A percentile compares a stretch with the other conserved stretches of the same genome.
phyloP scores from a whole-genome alignment of 805 yeast genomes.

The Wickerhamiella lipophila region DNA sequence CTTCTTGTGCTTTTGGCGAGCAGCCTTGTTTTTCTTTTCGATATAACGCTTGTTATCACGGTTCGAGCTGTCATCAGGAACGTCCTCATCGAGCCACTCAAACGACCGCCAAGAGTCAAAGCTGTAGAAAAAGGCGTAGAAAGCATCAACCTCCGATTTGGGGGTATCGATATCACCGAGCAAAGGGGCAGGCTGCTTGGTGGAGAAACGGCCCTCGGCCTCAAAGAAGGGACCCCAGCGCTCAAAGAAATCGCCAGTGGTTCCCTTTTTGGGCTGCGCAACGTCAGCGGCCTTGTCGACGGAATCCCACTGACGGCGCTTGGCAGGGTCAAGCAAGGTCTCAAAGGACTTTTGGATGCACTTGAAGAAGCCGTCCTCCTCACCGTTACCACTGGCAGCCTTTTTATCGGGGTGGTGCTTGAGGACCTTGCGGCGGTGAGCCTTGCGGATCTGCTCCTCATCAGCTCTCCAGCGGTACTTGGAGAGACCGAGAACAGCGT shows the following conservation, averaged over 20 bases:
- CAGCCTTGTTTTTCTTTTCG: slow-evolving; percentile 92
- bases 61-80: slow-evolving; percentile 97
- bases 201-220: slow-evolving; percentile 84
- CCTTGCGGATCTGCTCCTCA: slow-evolving; percentile 85
- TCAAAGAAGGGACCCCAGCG: slow-evolving; percentile 89
- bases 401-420: slow-evolving; percentile 98
- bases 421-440: slow-evolving; percentile 92
- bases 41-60: slow-evolving; percentile 98
- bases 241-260: slow-evolving; percentile 69
- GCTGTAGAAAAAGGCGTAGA: slow-evolving; percentile 85
- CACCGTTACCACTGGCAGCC: slow-evolving; percentile 73
- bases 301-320: slow-evolving; percentile 90
- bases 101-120: slow-evolving; percentile 97
- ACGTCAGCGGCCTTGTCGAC: slow-evolving; percentile 85
- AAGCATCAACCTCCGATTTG: slow-evolving; percentile 71
- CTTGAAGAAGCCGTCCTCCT: slow-evolving; percentile 91
- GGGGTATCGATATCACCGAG: slow-evolving; percentile 58
- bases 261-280: slow-evolving; percentile 53
- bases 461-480: slow-evolving; percentile 85
- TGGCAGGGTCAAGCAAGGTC: slow-evolving; percentile 67
- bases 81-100: slow-evolving; percentile 97
- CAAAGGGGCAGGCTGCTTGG: slow-evolving; percentile 74
- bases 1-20: slow-evolving; percentile 94
- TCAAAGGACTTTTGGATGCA: slow-evolving; percentile 95
- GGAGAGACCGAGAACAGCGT: slow-evolving; percentile 88